phyloP scores from a whole-genome alignment of 2,329 filamentous ascomycete species.

The Hypoxylon sp. region DNA sequence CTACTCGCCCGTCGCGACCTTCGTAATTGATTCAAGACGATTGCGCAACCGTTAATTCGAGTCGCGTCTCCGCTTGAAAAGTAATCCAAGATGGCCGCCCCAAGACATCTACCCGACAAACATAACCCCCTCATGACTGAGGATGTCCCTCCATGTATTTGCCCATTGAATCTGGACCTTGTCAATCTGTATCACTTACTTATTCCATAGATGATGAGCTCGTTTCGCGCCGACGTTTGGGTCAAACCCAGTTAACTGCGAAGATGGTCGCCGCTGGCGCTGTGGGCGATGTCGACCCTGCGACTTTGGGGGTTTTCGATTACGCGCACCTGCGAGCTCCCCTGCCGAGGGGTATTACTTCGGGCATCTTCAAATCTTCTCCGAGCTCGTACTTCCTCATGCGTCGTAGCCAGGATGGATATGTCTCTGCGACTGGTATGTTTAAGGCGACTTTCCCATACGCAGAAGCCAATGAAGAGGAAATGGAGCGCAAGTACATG shows the following conservation, averaged over 20 bases:
- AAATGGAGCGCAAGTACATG: constrained; percentile 82
- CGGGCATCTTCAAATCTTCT: constrained; percentile 90
- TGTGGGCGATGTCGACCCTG: constrained; percentile 76
- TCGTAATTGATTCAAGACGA: constrained; percentile 14
- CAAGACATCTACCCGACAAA: constrained; percentile 67
- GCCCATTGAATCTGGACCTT: constrained; percentile 20
- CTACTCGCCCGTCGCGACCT: constrained; percentile 24
- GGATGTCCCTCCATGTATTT: constrained; percentile 71
- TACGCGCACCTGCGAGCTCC: constrained; percentile 96
- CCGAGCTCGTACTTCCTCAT: constrained; percentile 98
- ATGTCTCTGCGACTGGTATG: constrained; percentile 88
- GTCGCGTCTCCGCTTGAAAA: constrained; percentile 39
- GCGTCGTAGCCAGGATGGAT: constrained; percentile 87
- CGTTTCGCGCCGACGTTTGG: constrained; percentile 85
- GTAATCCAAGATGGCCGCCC: constrained; percentile 53
- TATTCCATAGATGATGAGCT: constrained; percentile 73
- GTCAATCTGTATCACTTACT: constrained; percentile 36
- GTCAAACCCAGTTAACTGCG: constrained; percentile 89
- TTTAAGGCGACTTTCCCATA: constrained; percentile 91
- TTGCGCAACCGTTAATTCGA: constrained; percentile 31
- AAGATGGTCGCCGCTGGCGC: constrained; percentile 81
- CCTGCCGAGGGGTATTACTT: constrained; percentile 88
- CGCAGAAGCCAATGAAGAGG: constrained; percentile 77
- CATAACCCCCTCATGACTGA: constrained; percentile 75
- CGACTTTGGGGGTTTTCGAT: constrained; percentile 86